Conservation (phyloP, 495 filamentous ascomycete genomes). For the Podospora fimiseda region DNA sequence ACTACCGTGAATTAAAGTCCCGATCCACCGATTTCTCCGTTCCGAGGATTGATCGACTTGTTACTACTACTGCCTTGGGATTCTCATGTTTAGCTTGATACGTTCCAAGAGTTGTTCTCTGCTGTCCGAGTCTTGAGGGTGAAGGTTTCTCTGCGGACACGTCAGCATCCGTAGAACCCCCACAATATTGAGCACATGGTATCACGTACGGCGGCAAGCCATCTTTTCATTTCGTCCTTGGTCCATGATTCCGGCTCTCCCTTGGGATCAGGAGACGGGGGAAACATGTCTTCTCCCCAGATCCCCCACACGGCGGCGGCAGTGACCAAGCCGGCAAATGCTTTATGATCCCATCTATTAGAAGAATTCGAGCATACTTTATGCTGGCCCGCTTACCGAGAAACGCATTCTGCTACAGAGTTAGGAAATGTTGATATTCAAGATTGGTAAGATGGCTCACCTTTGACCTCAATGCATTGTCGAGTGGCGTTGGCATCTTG, state of each 20-base stretch:
- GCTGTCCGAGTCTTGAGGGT: conserved; percentile 58
- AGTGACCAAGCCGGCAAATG: conserved; percentile 76
- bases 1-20: conserved; percentile 3
- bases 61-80: conserved; percentile 23
- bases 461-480: conserved; percentile 72
- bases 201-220: conserved; percentile 65
- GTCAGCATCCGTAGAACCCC: conserved; percentile 3
- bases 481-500: conserved; percentile 67
- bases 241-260: conserved; percentile 76
- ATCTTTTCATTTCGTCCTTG: conserved; percentile 61
- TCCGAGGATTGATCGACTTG: not conserved
- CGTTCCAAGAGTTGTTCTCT: conserved; percentile 73
- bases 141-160: conserved; percentile 58
- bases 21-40: not conserved
- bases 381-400: conserved; percentile 42
- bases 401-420: conserved; percentile 44
- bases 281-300: conserved; percentile 77
- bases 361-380: not conserved
- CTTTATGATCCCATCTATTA: conserved; percentile 32
- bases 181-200: not conserved
- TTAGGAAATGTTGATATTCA: conserved; percentile 19
- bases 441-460: conserved; percentile 39
- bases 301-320: conserved; percentile 79
- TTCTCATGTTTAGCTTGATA: conserved; percentile 70
- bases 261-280: conserved; percentile 61